Evolutionary conservation across 2,329 filamentous ascomycete species (phyloP).

Genomic region (Boeremia exigua): DNA sequence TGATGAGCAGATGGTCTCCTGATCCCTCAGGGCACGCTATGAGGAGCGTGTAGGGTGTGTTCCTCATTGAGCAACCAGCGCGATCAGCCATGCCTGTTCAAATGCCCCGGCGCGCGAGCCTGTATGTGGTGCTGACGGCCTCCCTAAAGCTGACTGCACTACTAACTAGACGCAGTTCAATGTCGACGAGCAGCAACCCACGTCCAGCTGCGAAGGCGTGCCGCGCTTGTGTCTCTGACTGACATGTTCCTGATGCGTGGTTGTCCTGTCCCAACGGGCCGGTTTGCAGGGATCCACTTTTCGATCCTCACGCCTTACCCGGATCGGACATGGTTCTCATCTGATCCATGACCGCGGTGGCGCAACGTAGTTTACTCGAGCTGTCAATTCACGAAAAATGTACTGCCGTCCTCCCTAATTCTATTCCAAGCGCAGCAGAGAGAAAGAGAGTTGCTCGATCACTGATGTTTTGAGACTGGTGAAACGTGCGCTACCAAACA

Average conservation of each 20-base stretch:
- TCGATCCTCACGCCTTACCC: conserved; percentile 14
- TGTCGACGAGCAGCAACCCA: neutral
- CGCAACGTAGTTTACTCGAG: neutral
- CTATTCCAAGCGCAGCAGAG: too few relatives aligned
- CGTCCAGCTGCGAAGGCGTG: neutral
- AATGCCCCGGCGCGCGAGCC: conserved; percentile 11
- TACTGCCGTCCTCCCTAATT: neutral
- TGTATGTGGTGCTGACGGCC: neutral
- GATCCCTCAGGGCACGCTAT: conserved; percentile 13
- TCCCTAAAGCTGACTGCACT: neutral
- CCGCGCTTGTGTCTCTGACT: conserved; percentile 11
- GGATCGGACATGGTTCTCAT: conserved; percentile 3
- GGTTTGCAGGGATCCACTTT: conserved; percentile 5
- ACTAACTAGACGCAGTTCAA: neutral
- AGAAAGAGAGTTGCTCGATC: neutral
- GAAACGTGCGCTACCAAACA: conserved; percentile 11
- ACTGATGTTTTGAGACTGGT: conserved; percentile 1
- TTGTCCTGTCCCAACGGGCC: conserved; percentile 10
- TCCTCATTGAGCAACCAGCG: conserved; percentile 20
- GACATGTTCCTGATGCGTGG: conserved; percentile 13
- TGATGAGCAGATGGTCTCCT: neutral
- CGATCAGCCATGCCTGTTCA: conserved; percentile 21
- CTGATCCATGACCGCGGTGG: conserved; percentile 5
- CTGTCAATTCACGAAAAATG: neutral
- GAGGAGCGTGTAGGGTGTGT: conserved; percentile 17